These are phyloP conservation scores for Solanum lignicaule DNA, from an alignment of 257 asterid genomes.

Conservation along the genomic window DNA sequence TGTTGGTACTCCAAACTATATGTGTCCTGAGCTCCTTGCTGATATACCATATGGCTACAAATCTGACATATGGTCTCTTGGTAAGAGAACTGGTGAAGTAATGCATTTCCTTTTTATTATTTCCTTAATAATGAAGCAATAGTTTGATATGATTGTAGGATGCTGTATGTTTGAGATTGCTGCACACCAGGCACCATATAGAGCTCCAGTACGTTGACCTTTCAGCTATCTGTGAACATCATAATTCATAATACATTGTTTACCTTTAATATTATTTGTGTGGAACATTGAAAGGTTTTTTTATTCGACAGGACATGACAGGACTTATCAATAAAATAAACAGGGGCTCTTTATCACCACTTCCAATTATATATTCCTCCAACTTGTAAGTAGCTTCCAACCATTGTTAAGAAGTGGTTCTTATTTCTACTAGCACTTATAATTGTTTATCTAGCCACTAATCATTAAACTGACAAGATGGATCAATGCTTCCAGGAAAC, in stretches of 20 bases:
- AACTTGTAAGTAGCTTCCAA: conserved; percentile 47
- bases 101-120: neutral
- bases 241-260: neutral
- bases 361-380: conserved; percentile 84
- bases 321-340: conserved; percentile 93
- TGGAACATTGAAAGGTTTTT: conserved; percentile 13
- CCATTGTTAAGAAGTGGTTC: neutral
- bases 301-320: conserved; percentile 62
- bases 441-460: neutral
- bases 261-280: neutral
- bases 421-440: neutral
- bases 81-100: conserved; percentile 21
- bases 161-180: conserved; percentile 98
- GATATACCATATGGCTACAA: conserved; percentile 87
- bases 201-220: conserved; percentile 67
- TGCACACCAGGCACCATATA: conserved; percentile 80
- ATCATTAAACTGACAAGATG: neutral
- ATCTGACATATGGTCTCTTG: conserved; percentile 95
- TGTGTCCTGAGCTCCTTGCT: conserved; percentile 95
- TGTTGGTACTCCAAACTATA: conserved; percentile 78
- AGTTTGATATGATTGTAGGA: conserved; percentile 30
- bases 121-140: neutral
- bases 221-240: neutral
- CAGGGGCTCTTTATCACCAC: conserved; percentile 73
- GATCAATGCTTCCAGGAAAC: conserved; percentile 48